Evolutionary conservation across 208 protist species (phyloP), one percentile per base, ranked within the genome.

Genomic region (Herpetomonas muscarum): DNA sequence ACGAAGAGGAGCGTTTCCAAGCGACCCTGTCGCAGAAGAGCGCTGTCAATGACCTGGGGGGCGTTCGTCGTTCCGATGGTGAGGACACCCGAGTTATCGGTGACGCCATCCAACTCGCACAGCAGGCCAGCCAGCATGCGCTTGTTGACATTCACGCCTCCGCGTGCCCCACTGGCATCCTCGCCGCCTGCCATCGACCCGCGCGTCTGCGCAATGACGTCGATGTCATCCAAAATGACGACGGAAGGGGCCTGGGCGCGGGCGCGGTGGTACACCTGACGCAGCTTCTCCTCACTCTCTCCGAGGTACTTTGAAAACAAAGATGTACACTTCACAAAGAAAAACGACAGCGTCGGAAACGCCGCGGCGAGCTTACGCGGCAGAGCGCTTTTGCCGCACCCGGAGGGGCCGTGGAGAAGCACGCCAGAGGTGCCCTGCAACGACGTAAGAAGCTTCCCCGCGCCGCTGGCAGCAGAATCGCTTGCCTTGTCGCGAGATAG

Each of bases 71-170:
- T 81, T 48, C 71, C 89, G 19, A 99, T 82, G 21, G 97, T 93
- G 17, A 98, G 64, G 3, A 98, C 88, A 28, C 80, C 77, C n/a
- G 67, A 78, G 57, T 79, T 87, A 28, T 86, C 81, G 32, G 81
- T 74, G n/a, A 98, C 66, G 21, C 97, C 97, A 73, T 99, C 98
- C 62, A 99, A 76, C 73, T 99, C 98, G 64, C 97, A 99, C 2
- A 99, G 69, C 24, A 99, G 79, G 3, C 95, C 92, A 1, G 95
- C 96, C 13, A 99, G 70, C 65, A 98, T 96, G 29, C 97, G 84
- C 25, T 61, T 67, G 22, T 67, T 69, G 6, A 92, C 81, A 52
- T 90, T 74, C 9, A 90, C 49, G 17, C 70, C 65, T 5, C 51
- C 56, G 10, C 44, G 42, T 30, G 51, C 55, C 0, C 48, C 65